These are phyloP conservation scores for Arthrinium phaeospermum DNA, from an alignment of 2,329 filamentous ascomycete species.

Conservation along the genomic window DNA sequence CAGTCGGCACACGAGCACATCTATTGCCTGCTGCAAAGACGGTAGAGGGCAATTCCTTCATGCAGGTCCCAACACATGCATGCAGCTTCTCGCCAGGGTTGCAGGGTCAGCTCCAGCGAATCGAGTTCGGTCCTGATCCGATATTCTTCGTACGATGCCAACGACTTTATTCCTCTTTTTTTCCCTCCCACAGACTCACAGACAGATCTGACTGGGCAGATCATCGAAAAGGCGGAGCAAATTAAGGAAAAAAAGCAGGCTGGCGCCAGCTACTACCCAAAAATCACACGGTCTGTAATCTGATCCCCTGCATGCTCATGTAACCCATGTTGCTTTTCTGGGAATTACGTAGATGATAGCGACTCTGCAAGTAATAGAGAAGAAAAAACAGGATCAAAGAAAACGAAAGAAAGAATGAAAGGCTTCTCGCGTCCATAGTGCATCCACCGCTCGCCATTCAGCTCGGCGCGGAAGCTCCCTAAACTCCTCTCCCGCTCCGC, in stretches of 20 bases:
- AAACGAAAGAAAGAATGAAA: neutral
- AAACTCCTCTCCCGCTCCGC: neutral
- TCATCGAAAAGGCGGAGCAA: neutral
- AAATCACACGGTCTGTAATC: neutral
- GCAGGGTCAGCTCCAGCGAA: neutral
- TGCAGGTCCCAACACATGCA: slow-evolving; percentile 4
- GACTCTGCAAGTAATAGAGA: neutral
- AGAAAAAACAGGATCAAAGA: neutral
- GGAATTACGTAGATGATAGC: neutral
- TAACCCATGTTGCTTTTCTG: neutral
- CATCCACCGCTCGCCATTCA: neutral
- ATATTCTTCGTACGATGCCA: slow-evolving; percentile 11
- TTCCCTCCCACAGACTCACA: neutral
- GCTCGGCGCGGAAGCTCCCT: too few relatives aligned
- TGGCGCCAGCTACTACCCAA: neutral
- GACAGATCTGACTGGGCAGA: neutral
- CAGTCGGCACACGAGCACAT: neutral
- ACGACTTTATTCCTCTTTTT: neutral
- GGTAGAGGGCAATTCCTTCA: neutral
- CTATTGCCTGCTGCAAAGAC: neutral
- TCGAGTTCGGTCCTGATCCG: neutral
- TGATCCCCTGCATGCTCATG: neutral
- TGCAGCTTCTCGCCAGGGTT: neutral
- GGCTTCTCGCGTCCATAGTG: neutral
- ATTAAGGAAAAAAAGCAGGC: neutral